phyloP scores from a whole-genome alignment of 2,329 filamentous ascomycete species.

The Parasarocladium wereldwijsianum region DNA sequence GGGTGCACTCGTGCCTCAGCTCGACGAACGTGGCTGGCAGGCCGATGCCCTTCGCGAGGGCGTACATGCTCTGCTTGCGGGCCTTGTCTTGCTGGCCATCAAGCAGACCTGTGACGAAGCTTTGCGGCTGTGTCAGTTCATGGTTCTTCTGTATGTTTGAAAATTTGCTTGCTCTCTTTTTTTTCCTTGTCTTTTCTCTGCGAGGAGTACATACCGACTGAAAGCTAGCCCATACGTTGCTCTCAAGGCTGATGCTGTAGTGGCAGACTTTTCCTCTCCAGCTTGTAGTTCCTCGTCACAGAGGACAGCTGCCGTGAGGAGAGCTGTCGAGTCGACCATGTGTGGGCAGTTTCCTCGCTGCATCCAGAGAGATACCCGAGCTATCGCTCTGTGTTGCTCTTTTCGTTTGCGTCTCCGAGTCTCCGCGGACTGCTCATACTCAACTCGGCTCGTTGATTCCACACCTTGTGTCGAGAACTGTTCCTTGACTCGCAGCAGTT shows the following conservation, averaged over 20 bases:
- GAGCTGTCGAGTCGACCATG: conserved; percentile 63
- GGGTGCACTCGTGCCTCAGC: conserved; percentile 76
- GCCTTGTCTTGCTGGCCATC: conserved; percentile 57
- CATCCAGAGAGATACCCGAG: conserved; percentile 53
- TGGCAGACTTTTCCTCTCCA: conserved; percentile 17
- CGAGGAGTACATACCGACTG: conserved; percentile 40
- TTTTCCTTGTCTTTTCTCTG: neutral
- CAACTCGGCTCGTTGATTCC: neutral
- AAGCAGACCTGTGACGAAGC: conserved; percentile 68
- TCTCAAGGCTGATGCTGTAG: conserved; percentile 44
- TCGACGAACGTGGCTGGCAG: conserved; percentile 73
- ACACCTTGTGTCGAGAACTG: conserved; percentile 39
- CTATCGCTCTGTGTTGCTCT: conserved; percentile 33
- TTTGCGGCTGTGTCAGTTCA: conserved; percentile 16
- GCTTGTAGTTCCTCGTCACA: conserved; percentile 42
- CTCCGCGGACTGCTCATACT: conserved; percentile 1
- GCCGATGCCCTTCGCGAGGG: conserved; percentile 51
- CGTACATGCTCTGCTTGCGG: conserved; percentile 59
- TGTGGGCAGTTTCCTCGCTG: conserved; percentile 62
- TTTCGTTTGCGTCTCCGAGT: conserved; percentile 7
- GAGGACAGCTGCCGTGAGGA: conserved; percentile 54
- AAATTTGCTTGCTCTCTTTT: neutral
- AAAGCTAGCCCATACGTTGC: conserved; percentile 63
- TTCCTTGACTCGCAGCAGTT: conserved; percentile 50
- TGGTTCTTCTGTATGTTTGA: too few species aligned